Evolutionary conservation across 805 yeast genomes (phyloP), one percentile per base, ranked within the genome.

Genomic region (Pichia sporocuriosa): DNA sequence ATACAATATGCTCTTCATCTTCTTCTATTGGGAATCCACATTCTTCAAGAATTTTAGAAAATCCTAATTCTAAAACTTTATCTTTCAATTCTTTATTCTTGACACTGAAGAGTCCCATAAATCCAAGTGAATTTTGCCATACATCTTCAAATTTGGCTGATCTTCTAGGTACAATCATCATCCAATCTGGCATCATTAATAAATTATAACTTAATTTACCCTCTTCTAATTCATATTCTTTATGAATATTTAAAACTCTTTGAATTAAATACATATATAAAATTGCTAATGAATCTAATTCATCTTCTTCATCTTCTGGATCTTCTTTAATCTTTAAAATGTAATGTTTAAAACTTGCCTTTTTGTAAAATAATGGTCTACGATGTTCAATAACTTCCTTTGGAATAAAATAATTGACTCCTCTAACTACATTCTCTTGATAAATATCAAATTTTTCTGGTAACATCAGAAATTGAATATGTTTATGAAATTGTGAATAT

Each of bases 401-500:
- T 6, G 89, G 88, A 26, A 81, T 59, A 54, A 68, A 81, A 31
- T 74, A 68, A 8, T 66, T 70, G 27, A 62, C 61, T 3, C 66
- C 68, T 4, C 67, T 61, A 15, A 72, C 66, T n/a, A 72, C 54
- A 12, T 55, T 47, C 35, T 77, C 80, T 39, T 85, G 82, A 56
- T 73, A 78, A 6, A 84, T 73, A 1, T 60, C 61, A 57, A 78
- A 80, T 19, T 68, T 64, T 7, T 64, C 58, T 2, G 96, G 94
- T 33, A 84, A 66, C 33, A 77, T 69, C 72, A 90, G 67, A 62
- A 89, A 79, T 63, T 93, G 98, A 48, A 93, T 62, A 63, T 90
- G 98, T 58, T 85, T 87, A 65, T 90, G 98, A 36, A 84, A 81
- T 55, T 88, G 93, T 0, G 96, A 87, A n/a, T 96, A 95, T 1